Base-by-base conservation (phyloP, 768 basidiomycete species). In the Pisolithus albus region DNA sequence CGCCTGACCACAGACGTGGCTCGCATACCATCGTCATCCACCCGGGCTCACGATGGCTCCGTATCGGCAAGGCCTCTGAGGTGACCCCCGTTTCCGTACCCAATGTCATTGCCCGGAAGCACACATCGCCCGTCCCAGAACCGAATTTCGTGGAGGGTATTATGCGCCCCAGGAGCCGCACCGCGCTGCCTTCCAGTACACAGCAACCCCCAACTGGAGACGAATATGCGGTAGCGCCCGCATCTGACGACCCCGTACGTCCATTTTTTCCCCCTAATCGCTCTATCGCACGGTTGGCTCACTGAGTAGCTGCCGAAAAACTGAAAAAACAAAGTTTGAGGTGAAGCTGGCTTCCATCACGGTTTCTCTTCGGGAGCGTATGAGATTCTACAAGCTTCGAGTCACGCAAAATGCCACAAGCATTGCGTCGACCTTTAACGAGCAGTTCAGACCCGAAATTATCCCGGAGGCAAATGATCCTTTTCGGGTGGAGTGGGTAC, bases 381-480 rank as follows among this genome's bases (percentile, higher is more conserved):
- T 91, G 88, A 77, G 83, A 28, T 91, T 91, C 64, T 91, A 91
- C 68, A 90, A 90, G 65, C 73, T 90, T 51, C 79, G 78, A 48
- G 85, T 83, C 50, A 91, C 82, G 21, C 84, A 75, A 19, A 86
- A 82, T 64, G 86, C 81, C 39, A 79, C 80, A 6, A 74, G 72
- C 46, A 83, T 88, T 41, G 88, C 86, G 1, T 79, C 83, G 5
- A 81, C 79, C 10, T 92, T 86, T 67, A 96, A 95, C 62, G 81
- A 82, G 52, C 83, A 84, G 53, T 89, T 92, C 65, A 81, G 82
- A 62, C 86, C 91, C 2, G 90, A 94, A 62, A 79, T 79, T n/a
- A 90, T 97, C 36, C 77, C 83, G 7, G 90, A 92, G 55, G 76
- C 81, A 46, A 91, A 91, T 59, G 94, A 95, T 62, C 83, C 86